Evolutionary conservation across 2,329 filamentous ascomycete species (phyloP).

Genomic region (Pochonia chlamydosporia): DNA sequence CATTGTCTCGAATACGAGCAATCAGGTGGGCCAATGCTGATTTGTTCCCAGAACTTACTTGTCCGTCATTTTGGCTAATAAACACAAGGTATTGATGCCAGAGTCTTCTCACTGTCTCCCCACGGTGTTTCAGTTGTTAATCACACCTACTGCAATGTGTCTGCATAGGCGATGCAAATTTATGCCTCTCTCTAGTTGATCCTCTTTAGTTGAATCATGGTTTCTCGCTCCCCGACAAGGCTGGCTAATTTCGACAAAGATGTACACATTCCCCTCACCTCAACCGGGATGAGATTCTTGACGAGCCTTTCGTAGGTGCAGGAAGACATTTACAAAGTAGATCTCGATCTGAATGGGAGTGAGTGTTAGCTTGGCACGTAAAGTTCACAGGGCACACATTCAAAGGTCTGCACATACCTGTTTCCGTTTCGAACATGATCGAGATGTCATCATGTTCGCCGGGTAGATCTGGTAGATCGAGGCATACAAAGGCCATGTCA

Average conservation of each 20-base stretch:
- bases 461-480: constrained; percentile 83
- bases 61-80: not conserved
- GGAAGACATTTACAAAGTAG: constrained; percentile 45
- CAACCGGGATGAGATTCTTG: constrained; percentile 25
- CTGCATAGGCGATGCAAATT: not conserved
- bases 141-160: not conserved
- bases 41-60: not conserved
- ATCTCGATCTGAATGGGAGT: constrained; percentile 47
- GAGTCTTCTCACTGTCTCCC: not conserved
- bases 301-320: constrained; percentile 47
- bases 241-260: not conserved
- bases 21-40: constrained; percentile 1
- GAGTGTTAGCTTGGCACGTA: too few species aligned
- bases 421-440: constrained; percentile 74
- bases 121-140: not conserved
- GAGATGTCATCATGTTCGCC: constrained; percentile 90
- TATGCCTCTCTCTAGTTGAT: not conserved
- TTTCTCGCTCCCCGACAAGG: not conserved
- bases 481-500: constrained; percentile 70
- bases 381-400: too few species aligned
- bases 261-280: constrained; percentile 9
- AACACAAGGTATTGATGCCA: not conserved
- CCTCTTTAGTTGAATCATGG: not conserved
- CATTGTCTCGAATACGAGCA: not conserved
- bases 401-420: constrained; percentile 46